Conservation (phyloP, 805 yeast genomes). For the Hanseniaspora vineae region DNA sequence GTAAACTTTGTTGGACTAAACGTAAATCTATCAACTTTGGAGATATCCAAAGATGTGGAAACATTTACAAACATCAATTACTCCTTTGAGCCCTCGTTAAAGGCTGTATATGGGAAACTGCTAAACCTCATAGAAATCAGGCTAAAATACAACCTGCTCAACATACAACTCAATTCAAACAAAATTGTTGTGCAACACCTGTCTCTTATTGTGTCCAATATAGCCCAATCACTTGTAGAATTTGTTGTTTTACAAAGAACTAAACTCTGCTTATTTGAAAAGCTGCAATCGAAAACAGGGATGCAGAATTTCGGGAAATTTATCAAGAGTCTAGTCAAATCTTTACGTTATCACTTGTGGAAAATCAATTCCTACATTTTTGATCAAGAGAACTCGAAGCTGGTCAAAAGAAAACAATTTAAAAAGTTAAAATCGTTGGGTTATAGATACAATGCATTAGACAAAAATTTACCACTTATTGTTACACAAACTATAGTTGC, state of each 20-base stretch:
- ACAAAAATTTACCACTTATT: neutral
- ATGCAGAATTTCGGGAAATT: slow-evolving; percentile 2
- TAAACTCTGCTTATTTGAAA: too few species aligned
- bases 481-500: neutral
- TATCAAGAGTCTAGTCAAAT: neutral
- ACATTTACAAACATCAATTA: slow-evolving; percentile 8
- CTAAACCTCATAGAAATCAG: slow-evolving; percentile 21
- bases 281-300: neutral
- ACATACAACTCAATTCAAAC: slow-evolving; percentile 11
- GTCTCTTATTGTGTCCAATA: slow-evolving; percentile 6
- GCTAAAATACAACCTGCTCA: slow-evolving; percentile 20
- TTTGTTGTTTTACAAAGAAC: slow-evolving; percentile 2
- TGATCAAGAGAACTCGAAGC: neutral
- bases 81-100: slow-evolving; percentile 7
- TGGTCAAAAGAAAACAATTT: neutral
- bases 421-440: neutral
- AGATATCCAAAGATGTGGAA: slow-evolving; percentile 24
- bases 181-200: slow-evolving; percentile 15
- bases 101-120: slow-evolving; percentile 16
- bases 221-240: slow-evolving; percentile 11
- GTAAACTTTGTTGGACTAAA: slow-evolving; percentile 31
- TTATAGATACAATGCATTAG: neutral
- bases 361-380: neutral
- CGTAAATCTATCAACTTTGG: slow-evolving; percentile 23
- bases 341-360: neutral